A percentile compares a stretch with the other conserved stretches of the same genome.
Conservation (phyloP, 352 stramenopile genomes). For the Halophytophthora batemanensis region DNA sequence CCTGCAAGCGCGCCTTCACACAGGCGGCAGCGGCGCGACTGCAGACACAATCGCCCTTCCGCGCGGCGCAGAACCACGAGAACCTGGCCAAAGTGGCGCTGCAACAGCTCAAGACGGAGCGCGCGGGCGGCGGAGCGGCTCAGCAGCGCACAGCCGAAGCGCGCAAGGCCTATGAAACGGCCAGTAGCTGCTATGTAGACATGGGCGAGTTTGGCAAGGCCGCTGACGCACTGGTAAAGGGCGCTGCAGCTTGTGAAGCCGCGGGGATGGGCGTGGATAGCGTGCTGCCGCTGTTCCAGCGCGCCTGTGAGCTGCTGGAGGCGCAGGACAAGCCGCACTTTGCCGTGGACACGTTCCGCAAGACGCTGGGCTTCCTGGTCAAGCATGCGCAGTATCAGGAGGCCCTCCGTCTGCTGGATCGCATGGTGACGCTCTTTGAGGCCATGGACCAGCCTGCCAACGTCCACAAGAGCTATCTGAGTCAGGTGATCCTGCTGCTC, state of each 20-base stretch:
- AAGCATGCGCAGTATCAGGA: conserved; percentile 53
- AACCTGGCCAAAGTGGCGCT: conserved; percentile 68
- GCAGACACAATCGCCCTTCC: conserved; percentile 75
- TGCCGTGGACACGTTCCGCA: conserved; percentile 75
- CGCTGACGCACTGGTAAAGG: conserved; percentile 73
- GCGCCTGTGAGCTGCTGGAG: conserved; percentile 71
- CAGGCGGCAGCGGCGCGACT: conserved; percentile 60
- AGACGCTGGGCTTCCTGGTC: conserved; percentile 71
- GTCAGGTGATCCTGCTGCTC: conserved; percentile 61
- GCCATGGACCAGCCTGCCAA: conserved; percentile 67
- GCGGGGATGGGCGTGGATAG: conserved; percentile 31
- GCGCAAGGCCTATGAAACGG: conserved; percentile 56
- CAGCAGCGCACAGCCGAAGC: conserved; percentile 42
- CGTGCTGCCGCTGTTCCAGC: conserved; percentile 57
- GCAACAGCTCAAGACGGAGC: conserved; percentile 68
- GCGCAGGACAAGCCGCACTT: conserved; percentile 83
- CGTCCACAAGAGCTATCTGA: conserved; percentile 73
- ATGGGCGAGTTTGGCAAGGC: conserved; percentile 84
- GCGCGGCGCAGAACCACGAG: conserved; percentile 68
- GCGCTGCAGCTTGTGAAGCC: conserved; percentile 45
- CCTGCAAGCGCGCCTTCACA: conserved; percentile 52
- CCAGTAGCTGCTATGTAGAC: conserved; percentile 66
- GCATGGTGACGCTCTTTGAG: conserved; percentile 51
- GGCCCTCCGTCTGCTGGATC: conserved; percentile 40
- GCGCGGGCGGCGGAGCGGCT: conserved; percentile 18